Evolutionary conservation across 2,329 filamentous ascomycete genomes (phyloP).

Genomic region (Sclerotinia sclerotiorum): DNA sequence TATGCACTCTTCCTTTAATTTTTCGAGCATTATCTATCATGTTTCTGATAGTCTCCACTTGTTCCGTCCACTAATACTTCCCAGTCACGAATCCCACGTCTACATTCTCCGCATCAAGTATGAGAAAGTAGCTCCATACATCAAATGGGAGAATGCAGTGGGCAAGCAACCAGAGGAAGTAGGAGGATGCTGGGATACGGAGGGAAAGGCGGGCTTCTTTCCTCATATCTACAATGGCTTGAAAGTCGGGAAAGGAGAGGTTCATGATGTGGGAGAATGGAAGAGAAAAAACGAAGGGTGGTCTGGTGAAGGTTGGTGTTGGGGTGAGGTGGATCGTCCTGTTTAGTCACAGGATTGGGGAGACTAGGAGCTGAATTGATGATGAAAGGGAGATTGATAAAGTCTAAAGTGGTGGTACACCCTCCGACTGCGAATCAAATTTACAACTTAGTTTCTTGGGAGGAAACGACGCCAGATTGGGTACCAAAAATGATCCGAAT

Average conservation of each 20-base stretch:
- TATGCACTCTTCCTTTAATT: background rate
- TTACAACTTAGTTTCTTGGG: background rate
- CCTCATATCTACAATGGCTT: slow-evolving; percentile 38
- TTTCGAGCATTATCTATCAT: background rate
- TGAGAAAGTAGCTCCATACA: slow-evolving; percentile 28
- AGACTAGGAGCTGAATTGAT: background rate
- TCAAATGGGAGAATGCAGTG: slow-evolving; percentile 34
- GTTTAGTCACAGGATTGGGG: background rate
- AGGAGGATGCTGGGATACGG: slow-evolving; percentile 35
- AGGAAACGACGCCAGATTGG: background rate
- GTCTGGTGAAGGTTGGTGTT: slow-evolving; percentile 33
- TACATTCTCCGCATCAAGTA: slow-evolving; percentile 36
- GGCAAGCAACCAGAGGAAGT: slow-evolving; percentile 33
- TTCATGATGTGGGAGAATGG: slow-evolving; percentile 34
- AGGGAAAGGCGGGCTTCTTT: slow-evolving; percentile 33
- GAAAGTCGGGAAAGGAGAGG: slow-evolving; percentile 34
- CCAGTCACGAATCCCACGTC: slow-evolving; percentile 25
- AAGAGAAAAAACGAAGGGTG: slow-evolving; percentile 26
- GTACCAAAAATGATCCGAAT: background rate
- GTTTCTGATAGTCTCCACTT: slow-evolving; percentile 24
- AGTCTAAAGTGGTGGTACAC: background rate
- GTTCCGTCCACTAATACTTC: background rate
- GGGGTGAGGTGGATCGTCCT: slow-evolving; percentile 17
- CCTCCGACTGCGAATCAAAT: too few relatives aligned
- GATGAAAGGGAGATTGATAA: too few relatives aligned